Evolutionary conservation across 345 rosid genomes (phyloP), one percentile per base, ranked within the genome.

Genomic region (Hibiscus syriacus): DNA sequence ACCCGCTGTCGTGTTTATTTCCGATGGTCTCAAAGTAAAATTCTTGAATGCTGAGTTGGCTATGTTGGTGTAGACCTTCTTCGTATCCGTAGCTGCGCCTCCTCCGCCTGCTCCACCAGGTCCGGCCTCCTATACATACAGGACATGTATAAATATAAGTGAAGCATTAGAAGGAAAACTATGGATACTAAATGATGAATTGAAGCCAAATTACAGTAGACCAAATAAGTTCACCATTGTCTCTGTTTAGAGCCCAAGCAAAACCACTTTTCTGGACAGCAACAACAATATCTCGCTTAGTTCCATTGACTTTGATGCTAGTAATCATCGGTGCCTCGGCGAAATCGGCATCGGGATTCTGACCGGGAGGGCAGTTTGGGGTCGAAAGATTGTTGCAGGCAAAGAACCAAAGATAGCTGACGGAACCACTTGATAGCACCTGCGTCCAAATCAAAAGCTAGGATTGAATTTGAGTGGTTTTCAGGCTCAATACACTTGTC

Each of bases 251-350:
- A 55, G 83, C 84, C 86, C 80, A 80, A 25, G 83, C 81, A 20
- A 78, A 82, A 3, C 86, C 86, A 22, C 83, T 84, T 69, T 84
- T 82, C 54, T 80, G 86, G n/a, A 80, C 80, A 3, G 83, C 84
- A 19, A 64, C 83, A 16, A 64, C 74, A 52, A 75, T 30, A 1
- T 77, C 79, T 55, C 3, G 49, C 66, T 64, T 64, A 16, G 41
- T 65, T 45, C 71, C 79, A 23, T 74, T 71, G 5, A 54, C 53
- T n/a, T 23, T 0, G 7, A 74, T 55, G 23, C 27, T 68, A 11
- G 77, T 16, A 72, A 77, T 72, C 83, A 80, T 64, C 6, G 83
- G 83, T 8, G 80, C 83, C 61, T 74, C 79, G 6, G 64, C 56
- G 46, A 80, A 80, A 74, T 80, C 80, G 2, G 80, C 80, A 69